Evolutionary conservation across 2,329 filamentous ascomycete genomes (phyloP).

Genomic region (Alternaria arbusti): DNA sequence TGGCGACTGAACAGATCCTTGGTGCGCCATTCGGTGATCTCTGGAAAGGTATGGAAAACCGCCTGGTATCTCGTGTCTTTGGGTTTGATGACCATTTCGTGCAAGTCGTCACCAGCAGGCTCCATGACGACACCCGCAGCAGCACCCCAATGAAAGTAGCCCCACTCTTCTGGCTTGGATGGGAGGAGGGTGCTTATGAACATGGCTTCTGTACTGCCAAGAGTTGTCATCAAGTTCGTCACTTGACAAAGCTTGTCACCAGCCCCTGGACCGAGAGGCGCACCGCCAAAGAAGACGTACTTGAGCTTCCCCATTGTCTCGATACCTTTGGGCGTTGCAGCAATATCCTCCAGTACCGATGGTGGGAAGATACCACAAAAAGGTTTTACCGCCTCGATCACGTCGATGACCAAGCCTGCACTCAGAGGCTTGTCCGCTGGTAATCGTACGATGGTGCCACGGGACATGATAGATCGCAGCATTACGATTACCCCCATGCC

Average conservation of each 20-base stretch:
- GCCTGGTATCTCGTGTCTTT: constrained; percentile 1
- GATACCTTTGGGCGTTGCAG: not conserved
- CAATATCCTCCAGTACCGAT: not conserved
- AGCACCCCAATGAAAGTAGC: not conserved
- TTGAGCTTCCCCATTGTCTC: not conserved
- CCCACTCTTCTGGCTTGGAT: not conserved
- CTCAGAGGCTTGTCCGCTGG: not conserved
- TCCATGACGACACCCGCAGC: constrained; percentile 1
- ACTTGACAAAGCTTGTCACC: not conserved
- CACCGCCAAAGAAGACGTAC: not conserved
- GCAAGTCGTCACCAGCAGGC: not conserved
- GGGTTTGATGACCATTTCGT: constrained; percentile 3
- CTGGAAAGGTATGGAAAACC: constrained; percentile 1
- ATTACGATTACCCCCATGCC: not conserved
- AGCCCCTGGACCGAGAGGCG: not conserved
- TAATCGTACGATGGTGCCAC: not conserved
- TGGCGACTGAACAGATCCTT: constrained; percentile 26
- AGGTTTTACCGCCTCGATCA: not conserved
- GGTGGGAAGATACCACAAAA: not conserved
- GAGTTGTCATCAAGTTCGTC: not conserved
- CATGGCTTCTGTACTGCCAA: constrained; percentile 3
- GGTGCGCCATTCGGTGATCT: constrained; percentile 11
- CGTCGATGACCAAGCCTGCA: not conserved
- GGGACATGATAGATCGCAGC: not conserved
- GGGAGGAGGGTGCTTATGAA: not conserved